A percentile compares a stretch with the other conserved stretches of the same genome.
phyloP scores from a whole-genome alignment of 805 yeast genomes.

The Wickerhamiella siamensis region DNA sequence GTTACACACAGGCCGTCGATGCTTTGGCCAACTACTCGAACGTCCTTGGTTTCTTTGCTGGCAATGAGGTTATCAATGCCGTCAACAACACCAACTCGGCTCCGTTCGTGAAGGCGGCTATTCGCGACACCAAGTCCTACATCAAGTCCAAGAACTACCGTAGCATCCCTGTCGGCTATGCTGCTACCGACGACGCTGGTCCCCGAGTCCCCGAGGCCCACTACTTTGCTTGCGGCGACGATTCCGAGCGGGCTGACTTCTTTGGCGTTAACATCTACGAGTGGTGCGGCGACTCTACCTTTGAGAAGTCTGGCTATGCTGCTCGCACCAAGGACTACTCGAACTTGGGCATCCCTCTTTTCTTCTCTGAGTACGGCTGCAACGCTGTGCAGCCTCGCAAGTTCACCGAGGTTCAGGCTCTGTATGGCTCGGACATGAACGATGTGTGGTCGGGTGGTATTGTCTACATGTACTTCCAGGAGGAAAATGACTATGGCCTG shows the following conservation, averaged over 20 bases:
- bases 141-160: conserved; percentile 55
- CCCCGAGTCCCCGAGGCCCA: conserved; percentile 69
- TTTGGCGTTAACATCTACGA: conserved; percentile 80
- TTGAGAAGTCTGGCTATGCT: conserved; percentile 48
- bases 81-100: conserved; percentile 72
- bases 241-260: conserved; percentile 45
- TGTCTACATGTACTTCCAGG: conserved; percentile 83
- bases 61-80: conserved; percentile 90
- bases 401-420: conserved; percentile 59
- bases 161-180: conserved; percentile 82
- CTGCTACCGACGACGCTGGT: conserved; percentile 75
- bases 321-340: conserved; percentile 58
- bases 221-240: conserved; percentile 71
- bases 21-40: conserved; percentile 62
- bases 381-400: conserved; percentile 57
- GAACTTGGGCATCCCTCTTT: conserved; percentile 62
- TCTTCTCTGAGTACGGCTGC: conserved; percentile 86
- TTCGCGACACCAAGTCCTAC: conserved; percentile 75
- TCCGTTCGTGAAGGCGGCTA: conserved; percentile 89
- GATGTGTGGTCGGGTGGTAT: conserved; percentile 92
- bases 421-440: conserved; percentile 60
- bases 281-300: conserved; percentile 66
- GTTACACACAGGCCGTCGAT: conserved; percentile 78
- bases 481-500: conserved; percentile 67
- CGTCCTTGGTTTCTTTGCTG: conserved; percentile 89